A percentile compares a stretch with the other conserved stretches of the same genome.
Evolutionary conservation across 2,329 filamentous ascomycete species (phyloP).

Genomic region (Aspergillus quadrilineatus): DNA sequence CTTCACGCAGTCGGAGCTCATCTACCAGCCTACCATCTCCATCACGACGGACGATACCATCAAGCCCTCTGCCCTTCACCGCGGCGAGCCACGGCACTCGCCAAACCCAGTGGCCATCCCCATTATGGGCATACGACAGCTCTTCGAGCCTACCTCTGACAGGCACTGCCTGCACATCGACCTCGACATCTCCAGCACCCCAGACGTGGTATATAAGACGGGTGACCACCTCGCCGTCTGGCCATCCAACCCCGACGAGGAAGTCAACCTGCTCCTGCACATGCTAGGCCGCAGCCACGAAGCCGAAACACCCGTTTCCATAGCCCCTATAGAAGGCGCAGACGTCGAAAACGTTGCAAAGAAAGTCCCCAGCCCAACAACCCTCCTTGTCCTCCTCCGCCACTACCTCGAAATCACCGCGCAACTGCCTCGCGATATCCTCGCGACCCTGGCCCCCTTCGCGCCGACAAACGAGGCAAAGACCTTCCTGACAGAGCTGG

Average conservation of each 20-base stretch:
- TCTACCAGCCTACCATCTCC: slow-evolving; percentile 81
- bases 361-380: slow-evolving; percentile 86
- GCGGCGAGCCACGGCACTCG: slow-evolving; percentile 78
- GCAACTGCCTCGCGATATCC: slow-evolving; percentile 86
- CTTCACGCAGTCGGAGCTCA: slow-evolving; percentile 81
- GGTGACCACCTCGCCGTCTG: slow-evolving; percentile 91
- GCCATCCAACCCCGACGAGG: slow-evolving; percentile 83
- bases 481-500: slow-evolving; percentile 76
- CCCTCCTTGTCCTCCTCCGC: slow-evolving; percentile 77
- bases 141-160: slow-evolving; percentile 72
- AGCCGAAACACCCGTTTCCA: slow-evolving; percentile 53
- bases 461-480: slow-evolving; percentile 76
- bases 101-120: slow-evolving; percentile 72
- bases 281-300: slow-evolving; percentile 61
- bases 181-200: slow-evolving; percentile 71
- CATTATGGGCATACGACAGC: slow-evolving; percentile 75
- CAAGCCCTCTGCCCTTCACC: slow-evolving; percentile 75
- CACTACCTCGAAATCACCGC: slow-evolving; percentile 94
- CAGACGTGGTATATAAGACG: slow-evolving; percentile 85
- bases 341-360: slow-evolving; percentile 64
- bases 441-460: slow-evolving; percentile 78
- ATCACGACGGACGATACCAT: slow-evolving; percentile 69
- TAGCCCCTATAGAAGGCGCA: slow-evolving; percentile 28
- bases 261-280: slow-evolving; percentile 77
- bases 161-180: slow-evolving; percentile 90